A percentile compares a stretch with the other conserved stretches of the same genome.
Conservation (phyloP, 2,329 filamentous ascomycete species). For the Xylaria digitata region DNA sequence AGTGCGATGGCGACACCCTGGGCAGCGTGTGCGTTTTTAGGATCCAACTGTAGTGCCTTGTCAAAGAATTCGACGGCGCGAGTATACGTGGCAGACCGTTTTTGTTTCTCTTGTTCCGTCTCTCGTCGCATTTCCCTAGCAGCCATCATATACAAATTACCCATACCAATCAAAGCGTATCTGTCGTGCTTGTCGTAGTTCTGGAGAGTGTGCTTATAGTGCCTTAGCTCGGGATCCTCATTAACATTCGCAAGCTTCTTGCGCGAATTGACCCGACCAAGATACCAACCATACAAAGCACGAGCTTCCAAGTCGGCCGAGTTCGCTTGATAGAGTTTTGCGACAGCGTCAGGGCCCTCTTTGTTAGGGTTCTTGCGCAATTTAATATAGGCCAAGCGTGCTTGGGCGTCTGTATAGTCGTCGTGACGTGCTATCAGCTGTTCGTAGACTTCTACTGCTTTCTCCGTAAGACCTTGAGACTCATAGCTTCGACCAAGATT, state of each 20-base stretch:
- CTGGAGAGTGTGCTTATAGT: slow-evolving; percentile 96
- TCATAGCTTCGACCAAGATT: slow-evolving; percentile 96
- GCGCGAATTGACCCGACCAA: slow-evolving; percentile 82
- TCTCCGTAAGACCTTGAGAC: slow-evolving; percentile 80
- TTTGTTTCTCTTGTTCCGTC: slow-evolving; percentile 89
- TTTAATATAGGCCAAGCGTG: slow-evolving; percentile 89
- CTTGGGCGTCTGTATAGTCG: slow-evolving; percentile 92
- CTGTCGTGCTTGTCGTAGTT: slow-evolving; percentile 96
- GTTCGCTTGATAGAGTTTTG: slow-evolving; percentile 86
- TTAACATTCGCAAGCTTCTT: slow-evolving; percentile 83
- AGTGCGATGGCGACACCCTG: slow-evolving; percentile 96
- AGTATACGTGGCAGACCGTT: slow-evolving; percentile 85
- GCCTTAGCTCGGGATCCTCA: slow-evolving; percentile 90
- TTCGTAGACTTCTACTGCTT: slow-evolving; percentile 90
- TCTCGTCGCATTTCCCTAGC: slow-evolving; percentile 95
- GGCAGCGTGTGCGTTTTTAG: slow-evolving; percentile 94
- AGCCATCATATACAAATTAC: slow-evolving; percentile 86
- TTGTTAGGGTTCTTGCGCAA: slow-evolving; percentile 83
- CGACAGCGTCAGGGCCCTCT: slow-evolving; percentile 86
- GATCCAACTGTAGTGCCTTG: slow-evolving; percentile 93
- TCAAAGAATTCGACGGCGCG: slow-evolving; percentile 98
- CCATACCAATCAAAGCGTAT: slow-evolving; percentile 97
- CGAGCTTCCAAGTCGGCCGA: slow-evolving; percentile 90
- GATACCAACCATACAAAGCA: slow-evolving; percentile 93
- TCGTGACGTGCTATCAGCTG: slow-evolving; percentile 84